Evolutionary conservation across 306 rosid species (phyloP).

Genomic region (Vachellia collinsii): DNA sequence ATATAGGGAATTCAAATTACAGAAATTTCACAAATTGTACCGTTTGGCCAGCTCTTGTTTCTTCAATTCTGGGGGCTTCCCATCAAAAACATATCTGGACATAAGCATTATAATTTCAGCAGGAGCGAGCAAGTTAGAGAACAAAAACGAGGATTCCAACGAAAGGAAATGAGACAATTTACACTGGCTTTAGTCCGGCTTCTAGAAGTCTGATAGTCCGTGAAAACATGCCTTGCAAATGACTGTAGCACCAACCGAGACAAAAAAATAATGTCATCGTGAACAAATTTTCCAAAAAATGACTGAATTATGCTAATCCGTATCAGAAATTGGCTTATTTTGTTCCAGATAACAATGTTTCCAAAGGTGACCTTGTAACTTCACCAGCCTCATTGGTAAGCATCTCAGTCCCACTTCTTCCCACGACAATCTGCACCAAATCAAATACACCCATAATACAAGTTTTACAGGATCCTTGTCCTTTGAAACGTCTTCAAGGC

Average conservation of each 20-base stretch:
- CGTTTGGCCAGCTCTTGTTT: constrained; percentile 95
- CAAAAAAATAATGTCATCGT: constrained; percentile 28
- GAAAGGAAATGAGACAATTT: constrained; percentile 27
- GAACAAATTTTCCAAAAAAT: constrained; percentile 1
- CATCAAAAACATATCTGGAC: constrained; percentile 90
- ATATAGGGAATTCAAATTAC: constrained; percentile 12
- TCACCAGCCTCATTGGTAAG: constrained; percentile 98
- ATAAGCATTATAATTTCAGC: constrained; percentile 20
- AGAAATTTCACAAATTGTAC: constrained; percentile 43
- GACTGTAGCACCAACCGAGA: constrained; percentile 50
- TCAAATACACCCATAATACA: constrained; percentile 24
- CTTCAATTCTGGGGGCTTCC: constrained; percentile 91
- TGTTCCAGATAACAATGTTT: background rate
- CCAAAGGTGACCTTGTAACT: constrained; percentile 77
- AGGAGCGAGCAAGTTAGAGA: background rate
- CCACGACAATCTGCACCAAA: constrained; percentile 87
- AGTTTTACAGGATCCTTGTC: background rate
- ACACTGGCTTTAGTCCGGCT: constrained; percentile 96
- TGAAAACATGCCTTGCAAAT: constrained; percentile 95
- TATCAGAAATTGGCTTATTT: background rate
- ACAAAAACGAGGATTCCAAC: background rate
- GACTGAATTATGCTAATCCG: background rate
- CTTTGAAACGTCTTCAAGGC: constrained; percentile 6
- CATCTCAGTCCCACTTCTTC: constrained; percentile 93
- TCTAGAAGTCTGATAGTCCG: constrained; percentile 95